Conservation (phyloP, 768 basidiomycete species). For the Termitomyces sp. region DNA sequence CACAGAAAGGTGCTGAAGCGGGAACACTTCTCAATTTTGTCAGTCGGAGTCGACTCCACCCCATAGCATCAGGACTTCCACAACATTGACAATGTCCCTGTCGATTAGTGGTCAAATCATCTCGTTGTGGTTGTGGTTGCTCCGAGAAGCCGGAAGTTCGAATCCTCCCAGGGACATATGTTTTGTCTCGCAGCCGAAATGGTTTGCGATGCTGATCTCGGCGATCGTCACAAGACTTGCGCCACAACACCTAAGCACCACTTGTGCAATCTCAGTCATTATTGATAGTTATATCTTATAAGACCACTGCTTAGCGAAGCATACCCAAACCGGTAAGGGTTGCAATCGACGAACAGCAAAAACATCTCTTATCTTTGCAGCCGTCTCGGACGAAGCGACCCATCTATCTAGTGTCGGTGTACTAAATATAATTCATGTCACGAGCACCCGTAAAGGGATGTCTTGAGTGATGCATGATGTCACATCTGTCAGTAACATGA, state of each 20-base stretch:
- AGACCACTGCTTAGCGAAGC: background rate
- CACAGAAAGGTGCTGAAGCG: no score
- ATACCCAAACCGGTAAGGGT: background rate
- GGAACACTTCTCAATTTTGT: no score
- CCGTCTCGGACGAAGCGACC: background rate
- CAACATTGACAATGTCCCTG: conserved; percentile 3
- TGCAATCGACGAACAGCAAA: background rate
- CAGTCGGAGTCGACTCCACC: no score
- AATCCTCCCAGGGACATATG: conserved; percentile 21
- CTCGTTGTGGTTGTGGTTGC: conserved; percentile 12
- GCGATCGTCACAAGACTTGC: background rate
- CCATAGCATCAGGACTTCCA: no score
- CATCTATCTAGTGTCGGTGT: background rate
- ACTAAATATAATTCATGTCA: background rate
- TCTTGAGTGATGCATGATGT: background rate
- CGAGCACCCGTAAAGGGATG: background rate
- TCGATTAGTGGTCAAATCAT: conserved; percentile 18
- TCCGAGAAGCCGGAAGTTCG: conserved; percentile 23
- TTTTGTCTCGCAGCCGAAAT: background rate
- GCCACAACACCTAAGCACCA: background rate
- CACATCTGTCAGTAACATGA: background rate
- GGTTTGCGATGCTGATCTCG: background rate
- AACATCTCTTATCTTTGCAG: background rate
- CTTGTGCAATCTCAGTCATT: no score
- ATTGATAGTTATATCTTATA: no score